Conservation (phyloP, 2,329 filamentous ascomycete genomes). For the Aspergillus ustus region DNA sequence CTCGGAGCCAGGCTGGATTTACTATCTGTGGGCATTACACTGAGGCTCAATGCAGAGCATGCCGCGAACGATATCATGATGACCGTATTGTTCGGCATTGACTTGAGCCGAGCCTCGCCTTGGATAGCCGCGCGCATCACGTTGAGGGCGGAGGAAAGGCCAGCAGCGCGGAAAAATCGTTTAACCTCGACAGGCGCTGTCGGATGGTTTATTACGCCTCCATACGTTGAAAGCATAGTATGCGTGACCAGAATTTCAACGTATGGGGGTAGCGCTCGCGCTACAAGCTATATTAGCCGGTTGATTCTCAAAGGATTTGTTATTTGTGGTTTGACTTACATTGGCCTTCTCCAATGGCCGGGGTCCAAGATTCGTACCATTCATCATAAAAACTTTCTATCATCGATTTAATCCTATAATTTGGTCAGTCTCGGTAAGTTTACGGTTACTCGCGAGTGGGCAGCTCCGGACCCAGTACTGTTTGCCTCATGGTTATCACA, state of each 20-base stretch:
- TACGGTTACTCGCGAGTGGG: constrained; percentile 32
- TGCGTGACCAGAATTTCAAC: constrained; percentile 76
- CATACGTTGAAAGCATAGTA: constrained; percentile 74
- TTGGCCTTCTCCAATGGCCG: constrained; percentile 59
- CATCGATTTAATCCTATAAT: constrained; percentile 56
- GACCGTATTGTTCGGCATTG: constrained; percentile 78
- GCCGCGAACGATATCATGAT: constrained; percentile 80
- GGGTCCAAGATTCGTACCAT: constrained; percentile 68
- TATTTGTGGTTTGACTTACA: constrained; percentile 39
- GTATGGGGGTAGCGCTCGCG: constrained; percentile 64
- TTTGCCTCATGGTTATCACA: constrained; percentile 42
- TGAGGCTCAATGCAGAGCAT: constrained; percentile 69
- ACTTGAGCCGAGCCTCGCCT: constrained; percentile 69
- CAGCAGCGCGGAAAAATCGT: constrained; percentile 72
- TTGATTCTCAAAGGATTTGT: constrained; percentile 13
- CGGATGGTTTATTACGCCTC: constrained; percentile 74
- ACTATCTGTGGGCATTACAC: constrained; percentile 61
- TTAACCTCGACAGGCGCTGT: constrained; percentile 72
- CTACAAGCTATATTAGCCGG: constrained; percentile 46
- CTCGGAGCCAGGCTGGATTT: constrained; percentile 64
- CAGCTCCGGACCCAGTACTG: constrained; percentile 38
- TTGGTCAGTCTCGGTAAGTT: constrained; percentile 14
- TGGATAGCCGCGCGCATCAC: constrained; percentile 75
- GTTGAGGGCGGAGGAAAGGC: constrained; percentile 73
- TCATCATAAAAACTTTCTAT: constrained; percentile 69